These are phyloP conservation scores for Laburnicola sp. DNA, from an alignment of 2,329 filamentous ascomycete species.

Conservation along the genomic window DNA sequence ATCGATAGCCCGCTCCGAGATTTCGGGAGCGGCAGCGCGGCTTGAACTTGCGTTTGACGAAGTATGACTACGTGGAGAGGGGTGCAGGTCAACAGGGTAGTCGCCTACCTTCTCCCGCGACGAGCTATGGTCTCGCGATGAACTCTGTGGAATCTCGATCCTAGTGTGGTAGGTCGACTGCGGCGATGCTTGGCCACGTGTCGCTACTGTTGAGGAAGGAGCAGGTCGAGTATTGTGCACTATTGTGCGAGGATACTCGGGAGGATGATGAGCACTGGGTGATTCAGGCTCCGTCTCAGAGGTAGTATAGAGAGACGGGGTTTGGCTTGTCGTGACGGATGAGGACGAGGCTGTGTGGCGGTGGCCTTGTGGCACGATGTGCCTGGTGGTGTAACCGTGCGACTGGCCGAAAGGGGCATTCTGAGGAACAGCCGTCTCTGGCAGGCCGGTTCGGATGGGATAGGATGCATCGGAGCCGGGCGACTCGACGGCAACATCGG, in stretches of 20 bases:
- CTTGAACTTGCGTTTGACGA: constrained; percentile 17
- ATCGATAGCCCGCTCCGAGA: constrained; percentile 25
- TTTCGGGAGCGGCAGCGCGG: constrained; percentile 23
- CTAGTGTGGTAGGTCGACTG: constrained; percentile 28
- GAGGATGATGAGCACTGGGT: constrained; percentile 21
- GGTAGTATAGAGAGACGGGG: constrained; percentile 34
- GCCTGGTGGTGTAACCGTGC: constrained; percentile 25
- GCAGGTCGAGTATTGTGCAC: constrained; percentile 32
- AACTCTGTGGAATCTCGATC: constrained; percentile 21
- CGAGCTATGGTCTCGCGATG: constrained; percentile 15
- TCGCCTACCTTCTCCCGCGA: constrained; percentile 20
- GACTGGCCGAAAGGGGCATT: constrained; percentile 17
- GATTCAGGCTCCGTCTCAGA: constrained; percentile 35
- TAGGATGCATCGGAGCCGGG: constrained; percentile 37
- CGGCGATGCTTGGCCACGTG: constrained; percentile 16
- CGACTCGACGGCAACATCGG: constrained; percentile 33
- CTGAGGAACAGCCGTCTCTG: constrained; percentile 32
- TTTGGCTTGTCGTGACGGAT: constrained; percentile 28
- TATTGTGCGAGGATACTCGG: constrained; percentile 29
- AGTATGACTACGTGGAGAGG: constrained; percentile 19
- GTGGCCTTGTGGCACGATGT: constrained; percentile 24
- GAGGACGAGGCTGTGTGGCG: constrained; percentile 35
- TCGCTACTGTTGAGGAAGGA: constrained; percentile 21
- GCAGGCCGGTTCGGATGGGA: constrained; percentile 36
- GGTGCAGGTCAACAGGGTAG: constrained; percentile 22